These are phyloP conservation scores for Cercospora zeina DNA, from an alignment of 2,329 filamentous ascomycete species.

Conservation along the genomic window DNA sequence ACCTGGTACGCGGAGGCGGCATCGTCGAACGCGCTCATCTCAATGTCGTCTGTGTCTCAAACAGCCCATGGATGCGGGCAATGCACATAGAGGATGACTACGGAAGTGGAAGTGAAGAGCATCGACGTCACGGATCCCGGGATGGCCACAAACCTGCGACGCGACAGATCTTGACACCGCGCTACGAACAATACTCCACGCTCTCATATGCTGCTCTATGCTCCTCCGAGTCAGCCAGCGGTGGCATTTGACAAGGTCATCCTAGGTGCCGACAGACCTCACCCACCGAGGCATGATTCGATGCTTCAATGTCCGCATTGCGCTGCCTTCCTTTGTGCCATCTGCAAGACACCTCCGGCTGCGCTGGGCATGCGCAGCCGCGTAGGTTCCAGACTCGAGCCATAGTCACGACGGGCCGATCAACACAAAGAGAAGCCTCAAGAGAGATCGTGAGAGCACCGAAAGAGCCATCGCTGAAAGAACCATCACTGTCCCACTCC, in stretches of 20 bases:
- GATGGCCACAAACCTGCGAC: no score
- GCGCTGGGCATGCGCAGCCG: not conserved
- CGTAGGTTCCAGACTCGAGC: not conserved
- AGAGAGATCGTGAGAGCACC: not conserved
- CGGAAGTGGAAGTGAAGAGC: no score
- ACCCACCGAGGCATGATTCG: no score
- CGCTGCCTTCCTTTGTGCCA: slow-evolving; percentile 1
- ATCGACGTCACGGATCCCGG: no score
- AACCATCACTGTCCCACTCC: not conserved
- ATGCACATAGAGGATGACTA: not conserved
- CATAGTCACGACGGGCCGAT: not conserved
- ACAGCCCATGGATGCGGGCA: not conserved
- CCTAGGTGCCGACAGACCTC: no score
- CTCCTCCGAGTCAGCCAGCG: no score
- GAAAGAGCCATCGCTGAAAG: not conserved
- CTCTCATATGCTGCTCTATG: no score
- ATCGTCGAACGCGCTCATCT: not conserved
- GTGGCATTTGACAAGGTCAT: no score
- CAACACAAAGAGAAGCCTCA: not conserved
- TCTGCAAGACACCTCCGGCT: not conserved
- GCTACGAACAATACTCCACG: no score
- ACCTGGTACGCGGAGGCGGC: not conserved
- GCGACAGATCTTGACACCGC: no score
- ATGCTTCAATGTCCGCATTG: not conserved
- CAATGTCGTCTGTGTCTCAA: not conserved